Conservation (phyloP, 108 stramenopile genomes). For the Skeletonema marinoi region DNA sequence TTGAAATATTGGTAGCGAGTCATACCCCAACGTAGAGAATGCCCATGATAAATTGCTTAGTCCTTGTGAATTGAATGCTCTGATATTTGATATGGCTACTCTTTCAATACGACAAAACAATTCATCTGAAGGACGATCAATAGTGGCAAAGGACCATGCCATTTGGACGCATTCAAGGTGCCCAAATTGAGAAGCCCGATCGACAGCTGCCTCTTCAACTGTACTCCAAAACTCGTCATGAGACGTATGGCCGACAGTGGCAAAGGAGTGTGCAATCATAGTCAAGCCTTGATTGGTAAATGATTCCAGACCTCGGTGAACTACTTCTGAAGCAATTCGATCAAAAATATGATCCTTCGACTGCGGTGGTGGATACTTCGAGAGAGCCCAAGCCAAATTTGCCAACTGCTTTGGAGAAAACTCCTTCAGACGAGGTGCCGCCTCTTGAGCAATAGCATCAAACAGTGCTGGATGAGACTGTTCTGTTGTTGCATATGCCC, state of each 20-base stretch:
- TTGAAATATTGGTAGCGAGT: constrained; percentile 8
- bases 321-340: constrained; percentile 33
- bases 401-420: neutral
- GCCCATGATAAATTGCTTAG: constrained; percentile 46
- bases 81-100: constrained; percentile 17
- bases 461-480: neutral
- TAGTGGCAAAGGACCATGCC: constrained; percentile 45
- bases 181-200: constrained; percentile 8
- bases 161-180: constrained; percentile 28
- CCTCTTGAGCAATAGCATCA: neutral
- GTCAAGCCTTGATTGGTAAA: constrained; percentile 39
- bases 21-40: constrained; percentile 27
- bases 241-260: constrained; percentile 20
- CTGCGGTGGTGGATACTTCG: constrained; percentile 17
- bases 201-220: constrained; percentile 15
- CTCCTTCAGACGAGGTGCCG: neutral
- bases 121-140: constrained; percentile 29
- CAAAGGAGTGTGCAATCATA: constrained; percentile 43
- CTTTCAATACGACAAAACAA: constrained; percentile 22
- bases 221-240: constrained; percentile 28
- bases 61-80: constrained; percentile 29
- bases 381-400: constrained; percentile 36
- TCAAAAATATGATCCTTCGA: constrained; percentile 20
- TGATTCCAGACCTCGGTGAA: constrained; percentile 17
- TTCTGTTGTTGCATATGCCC: constrained; percentile 15